Base-by-base conservation (phyloP, 495 filamentous ascomycete species). In the Tricharina praecox region DNA sequence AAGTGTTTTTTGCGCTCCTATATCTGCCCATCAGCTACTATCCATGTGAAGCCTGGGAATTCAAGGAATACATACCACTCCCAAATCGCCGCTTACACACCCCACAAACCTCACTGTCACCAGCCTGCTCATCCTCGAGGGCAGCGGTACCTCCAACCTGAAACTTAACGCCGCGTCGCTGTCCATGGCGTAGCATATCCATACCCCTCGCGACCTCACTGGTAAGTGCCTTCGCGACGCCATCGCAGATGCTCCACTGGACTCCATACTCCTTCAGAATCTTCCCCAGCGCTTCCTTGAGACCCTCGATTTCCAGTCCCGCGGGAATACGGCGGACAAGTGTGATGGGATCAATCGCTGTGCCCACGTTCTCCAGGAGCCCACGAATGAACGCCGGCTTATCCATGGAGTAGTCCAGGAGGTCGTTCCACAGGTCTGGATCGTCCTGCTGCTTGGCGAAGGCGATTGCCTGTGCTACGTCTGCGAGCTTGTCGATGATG, bases 371-470 rank as follows among this genome's bases (percentile, higher is more conserved):
- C 52, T 94, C 84, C 1, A 97, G 74, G 5, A 97, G 67, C 2
- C 82, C 92, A 15, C 84, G 78, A 48, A 97, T 94, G 66, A 97
- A 97, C 11, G 73, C 73, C 0, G 90, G 90, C 53, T 93, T 93
- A 63, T 93, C 84, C 92, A 97, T 96, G 19, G 76, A 81, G 66
- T 95, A 95, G 49, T 86, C 75, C 18, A 97, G 76, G 8, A 97
- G 71, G 56, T 97, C 90, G 51, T 93, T 79, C 90, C 90, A 97
- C 0, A 97, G 71, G 53, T 88, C 82, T 0, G 76, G 75, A 50
- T 96, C 88, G 49, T 86, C 74, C 60, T 94, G 86, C 38, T 84
- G 78, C 63, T 94, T 93, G 40, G 86, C 85, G 52, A 96, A 97
- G 5, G 79, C 72, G 51, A 97, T 96, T 37, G 90, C 90, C 49